phyloP scores from a whole-genome alignment of 2,329 filamentous ascomycete species.

The Sclerotinia trifoliorum region DNA sequence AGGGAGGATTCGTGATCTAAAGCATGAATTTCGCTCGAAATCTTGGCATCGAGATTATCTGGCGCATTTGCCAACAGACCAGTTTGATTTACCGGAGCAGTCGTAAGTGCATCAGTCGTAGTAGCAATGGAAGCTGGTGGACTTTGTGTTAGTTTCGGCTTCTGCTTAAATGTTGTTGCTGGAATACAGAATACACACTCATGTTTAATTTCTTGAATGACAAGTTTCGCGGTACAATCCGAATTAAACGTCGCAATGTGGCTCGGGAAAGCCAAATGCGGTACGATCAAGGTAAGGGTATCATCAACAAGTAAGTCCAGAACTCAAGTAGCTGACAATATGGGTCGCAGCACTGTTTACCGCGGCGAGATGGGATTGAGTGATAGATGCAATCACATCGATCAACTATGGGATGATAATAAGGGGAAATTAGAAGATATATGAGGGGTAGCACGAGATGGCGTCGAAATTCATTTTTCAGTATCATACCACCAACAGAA shows the following conservation, averaged over 20 bases:
- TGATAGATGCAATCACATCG: neutral
- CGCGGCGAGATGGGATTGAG: neutral
- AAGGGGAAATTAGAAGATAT: neutral
- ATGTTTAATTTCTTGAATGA: neutral
- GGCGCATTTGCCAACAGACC: conserved; percentile 11
- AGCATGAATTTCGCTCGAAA: conserved; percentile 7
- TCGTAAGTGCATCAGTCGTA: conserved; percentile 17
- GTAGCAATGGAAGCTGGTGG: conserved; percentile 6
- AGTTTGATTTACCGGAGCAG: conserved; percentile 13
- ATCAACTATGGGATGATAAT: neutral
- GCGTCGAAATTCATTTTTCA: neutral
- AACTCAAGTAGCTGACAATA: neutral
- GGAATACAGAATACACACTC: neutral
- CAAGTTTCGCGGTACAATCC: neutral
- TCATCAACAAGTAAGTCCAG: neutral
- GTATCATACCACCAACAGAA: neutral
- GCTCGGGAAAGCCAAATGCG: neutral
- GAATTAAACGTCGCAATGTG: neutral
- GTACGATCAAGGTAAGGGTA: neutral
- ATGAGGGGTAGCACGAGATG: neutral
- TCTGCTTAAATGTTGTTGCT: neutral
- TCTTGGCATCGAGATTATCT: conserved; percentile 18
- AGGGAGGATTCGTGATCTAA: conserved; percentile 10
- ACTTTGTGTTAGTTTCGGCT: neutral
- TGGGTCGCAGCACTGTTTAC: neutral